Evolutionary conservation across 495 filamentous ascomycete species (phyloP).

Genomic region (Antarctomyces pellizariae): DNA sequence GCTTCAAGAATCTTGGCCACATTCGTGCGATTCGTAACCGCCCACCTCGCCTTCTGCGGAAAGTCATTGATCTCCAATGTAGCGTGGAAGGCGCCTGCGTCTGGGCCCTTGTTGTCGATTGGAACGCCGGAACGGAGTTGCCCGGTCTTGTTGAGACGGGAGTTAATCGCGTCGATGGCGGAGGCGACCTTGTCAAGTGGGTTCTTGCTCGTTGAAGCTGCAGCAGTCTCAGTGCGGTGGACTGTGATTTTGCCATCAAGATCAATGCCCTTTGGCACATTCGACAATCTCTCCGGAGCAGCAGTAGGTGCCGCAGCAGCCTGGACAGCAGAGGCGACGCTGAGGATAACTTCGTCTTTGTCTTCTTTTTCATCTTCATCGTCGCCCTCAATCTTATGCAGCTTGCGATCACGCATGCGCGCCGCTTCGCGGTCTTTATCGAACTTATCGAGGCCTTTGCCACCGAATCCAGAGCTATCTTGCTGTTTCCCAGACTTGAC

Average conservation of each 20-base stretch:
- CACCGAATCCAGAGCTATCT: slow-evolving; percentile 71
- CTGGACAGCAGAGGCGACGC: slow-evolving; percentile 40
- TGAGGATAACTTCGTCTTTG: slow-evolving; percentile 37
- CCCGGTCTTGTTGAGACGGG: slow-evolving; percentile 63
- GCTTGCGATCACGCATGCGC: slow-evolving; percentile 61
- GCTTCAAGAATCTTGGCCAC: slow-evolving; percentile 94
- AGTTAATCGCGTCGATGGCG: slow-evolving; percentile 69
- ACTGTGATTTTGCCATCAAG: slow-evolving; percentile 51
- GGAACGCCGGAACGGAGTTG: slow-evolving; percentile 78
- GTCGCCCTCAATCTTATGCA: slow-evolving; percentile 76
- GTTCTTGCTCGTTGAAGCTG: slow-evolving; percentile 29
- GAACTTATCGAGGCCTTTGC: slow-evolving; percentile 77
- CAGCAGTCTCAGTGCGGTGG: slow-evolving; percentile 41
- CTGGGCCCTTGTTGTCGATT: slow-evolving; percentile 95
- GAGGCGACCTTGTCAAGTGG: slow-evolving; percentile 64
- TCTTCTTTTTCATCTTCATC: slow-evolving; percentile 71
- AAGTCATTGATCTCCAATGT: slow-evolving; percentile 99
- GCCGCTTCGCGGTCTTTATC: slow-evolving; percentile 78
- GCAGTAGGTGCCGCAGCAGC: slow-evolving; percentile 24
- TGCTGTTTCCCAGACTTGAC: slow-evolving; percentile 85
- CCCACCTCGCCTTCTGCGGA: slow-evolving; percentile 96
- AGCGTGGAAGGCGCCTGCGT: slow-evolving; percentile 91
- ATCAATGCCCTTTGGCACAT: slow-evolving; percentile 39
- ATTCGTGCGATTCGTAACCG: slow-evolving; percentile 95
- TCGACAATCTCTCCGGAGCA: slow-evolving; percentile 16